Evolutionary conservation across 768 basidiomycete genomes (phyloP).

Genomic region (Rhodosporidiobolus odoratus): DNA sequence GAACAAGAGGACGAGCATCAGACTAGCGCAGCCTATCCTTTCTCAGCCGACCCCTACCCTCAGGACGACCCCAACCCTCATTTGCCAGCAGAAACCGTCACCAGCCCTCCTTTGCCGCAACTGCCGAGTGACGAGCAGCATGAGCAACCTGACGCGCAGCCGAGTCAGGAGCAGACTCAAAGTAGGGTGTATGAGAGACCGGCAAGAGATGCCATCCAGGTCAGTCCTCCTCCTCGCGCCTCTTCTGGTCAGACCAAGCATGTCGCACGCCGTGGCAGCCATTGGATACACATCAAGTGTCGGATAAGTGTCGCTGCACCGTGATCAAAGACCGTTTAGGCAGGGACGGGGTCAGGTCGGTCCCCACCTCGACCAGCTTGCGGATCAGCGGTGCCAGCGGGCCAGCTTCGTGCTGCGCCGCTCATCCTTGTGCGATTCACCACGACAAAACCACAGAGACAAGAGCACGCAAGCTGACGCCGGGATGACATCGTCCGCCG

Average conservation of each 20-base stretch:
- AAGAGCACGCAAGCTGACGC: not conserved
- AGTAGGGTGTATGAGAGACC: constrained; percentile 4
- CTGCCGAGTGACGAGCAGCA: not conserved
- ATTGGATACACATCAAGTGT: not conserved
- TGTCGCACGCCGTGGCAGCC: too few species aligned
- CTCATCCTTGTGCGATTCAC: too few species aligned
- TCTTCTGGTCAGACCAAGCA: not conserved
- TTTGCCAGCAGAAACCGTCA: not conserved
- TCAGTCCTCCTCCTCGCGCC: constrained; percentile 2
- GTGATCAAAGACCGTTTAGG: too few species aligned
- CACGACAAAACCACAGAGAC: too few species aligned
- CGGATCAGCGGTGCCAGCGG: too few species aligned
- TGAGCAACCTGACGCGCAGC: not conserved
- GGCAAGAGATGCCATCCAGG: constrained; percentile 22
- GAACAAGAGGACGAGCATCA: too few species aligned
- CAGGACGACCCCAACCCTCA: not conserved
- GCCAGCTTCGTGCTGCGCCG: too few species aligned
- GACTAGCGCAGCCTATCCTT: constrained; percentile 31
- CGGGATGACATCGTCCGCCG: too few species aligned
- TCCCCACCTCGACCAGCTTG: too few species aligned
- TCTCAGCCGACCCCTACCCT: constrained; percentile 28
- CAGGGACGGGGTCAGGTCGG: too few species aligned
- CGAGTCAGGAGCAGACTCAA: constrained; percentile 6
- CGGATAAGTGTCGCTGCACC: not conserved
- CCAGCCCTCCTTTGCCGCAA: constrained; percentile 14